Base-by-base conservation (phyloP, 495 filamentous ascomycete species). In the Xylaria grammica region DNA sequence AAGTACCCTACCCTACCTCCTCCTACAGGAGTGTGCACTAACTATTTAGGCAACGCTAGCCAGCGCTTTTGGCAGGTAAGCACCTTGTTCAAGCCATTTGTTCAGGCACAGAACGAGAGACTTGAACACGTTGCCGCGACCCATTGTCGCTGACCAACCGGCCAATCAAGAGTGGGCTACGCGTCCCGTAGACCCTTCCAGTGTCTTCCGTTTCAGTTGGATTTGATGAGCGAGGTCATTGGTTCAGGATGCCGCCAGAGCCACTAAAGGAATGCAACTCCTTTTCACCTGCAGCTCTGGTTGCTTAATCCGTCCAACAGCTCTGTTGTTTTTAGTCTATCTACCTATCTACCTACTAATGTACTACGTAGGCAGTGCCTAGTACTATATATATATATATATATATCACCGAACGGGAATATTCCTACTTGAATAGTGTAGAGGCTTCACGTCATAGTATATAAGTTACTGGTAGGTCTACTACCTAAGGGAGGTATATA, bases 151-250 rank as follows among this genome's bases (percentile, higher is more conserved):
- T 62, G 63, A 20, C 42, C 40, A 57, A 32, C 52, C 42, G 27
- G 27, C 70, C 72, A 74, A 72, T 72, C 56, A 42, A 2, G 42
- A 20, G 38, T n/a, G 22, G 24, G 26, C 10, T 15, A 61, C 54
- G 44, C 42, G 20, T 52, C 42, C 55, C 65, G 65, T 63, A 60
- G 63, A 65, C 65, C 69, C 65, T 74, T 74, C 72, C 66, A 74
- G 69, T 66, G 68, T 59, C 63, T 72, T 74, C 70, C 45, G 72
- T 74, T 72, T 74, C 70, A 74, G 66, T 63, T 70, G 30, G 52
- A 26, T 48, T 10, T 40, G 27, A 61, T 45, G 24, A n/a, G 51
- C 38, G 26, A n/a, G 42, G 32, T 69, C 62, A 73, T 73, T 74
- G 70, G 70, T 27, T 51, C 60, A 46, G 61, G 46, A 29, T 67